Evolutionary conservation across 306 rosid species (phyloP).

Genomic region (Ormosia semicastrata): DNA sequence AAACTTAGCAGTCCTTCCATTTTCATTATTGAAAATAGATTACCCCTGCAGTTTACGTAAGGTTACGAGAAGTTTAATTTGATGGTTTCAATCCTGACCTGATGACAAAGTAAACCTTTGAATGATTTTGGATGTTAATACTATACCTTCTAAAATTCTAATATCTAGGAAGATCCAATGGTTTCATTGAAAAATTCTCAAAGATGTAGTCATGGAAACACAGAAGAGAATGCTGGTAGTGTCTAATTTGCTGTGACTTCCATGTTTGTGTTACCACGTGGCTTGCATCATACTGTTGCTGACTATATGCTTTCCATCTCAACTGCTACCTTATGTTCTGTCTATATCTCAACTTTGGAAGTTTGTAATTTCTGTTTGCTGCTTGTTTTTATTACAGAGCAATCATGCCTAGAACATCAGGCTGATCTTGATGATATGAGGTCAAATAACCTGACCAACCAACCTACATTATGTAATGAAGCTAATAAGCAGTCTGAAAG

Average conservation of each 20-base stretch:
- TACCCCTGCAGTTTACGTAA: background rate
- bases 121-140: background rate
- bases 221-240: background rate
- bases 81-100: background rate
- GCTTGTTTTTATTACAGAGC: slow-evolving; percentile 44
- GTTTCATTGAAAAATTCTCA: background rate
- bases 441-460: slow-evolving; percentile 36
- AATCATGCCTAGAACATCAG: slow-evolving; percentile 39
- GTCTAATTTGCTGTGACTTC: background rate
- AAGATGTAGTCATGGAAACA: background rate
- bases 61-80: background rate
- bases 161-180: background rate
- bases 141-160: background rate
- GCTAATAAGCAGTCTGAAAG: slow-evolving; percentile 41
- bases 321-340: background rate
- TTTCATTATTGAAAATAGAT: background rate
- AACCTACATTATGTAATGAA: slow-evolving; percentile 15
- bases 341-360: background rate
- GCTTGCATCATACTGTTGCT: background rate
- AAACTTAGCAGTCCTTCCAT: background rate
- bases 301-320: slow-evolving; percentile 13
- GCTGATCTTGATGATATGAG: slow-evolving; percentile 34
- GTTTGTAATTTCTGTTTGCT: slow-evolving; percentile 7
- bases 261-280: background rate
- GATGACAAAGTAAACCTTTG: background rate